phyloP scores from a whole-genome alignment of 495 filamentous ascomycete genomes.

The Trichocladium antarcticum region DNA sequence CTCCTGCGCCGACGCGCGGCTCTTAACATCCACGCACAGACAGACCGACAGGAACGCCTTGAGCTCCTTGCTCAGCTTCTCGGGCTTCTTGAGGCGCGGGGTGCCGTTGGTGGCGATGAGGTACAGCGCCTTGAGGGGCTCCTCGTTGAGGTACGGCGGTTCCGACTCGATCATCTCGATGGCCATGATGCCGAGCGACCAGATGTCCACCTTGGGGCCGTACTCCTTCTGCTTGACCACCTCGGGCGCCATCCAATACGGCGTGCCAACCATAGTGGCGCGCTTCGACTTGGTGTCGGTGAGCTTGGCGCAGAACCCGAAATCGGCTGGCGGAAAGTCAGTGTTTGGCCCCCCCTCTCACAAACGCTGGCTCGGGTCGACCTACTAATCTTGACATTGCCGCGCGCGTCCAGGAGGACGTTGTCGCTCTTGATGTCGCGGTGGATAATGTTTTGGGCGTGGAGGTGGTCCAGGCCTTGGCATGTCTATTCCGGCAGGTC shows the following conservation, averaged over 20 bases:
- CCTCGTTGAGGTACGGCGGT: conserved; percentile 94
- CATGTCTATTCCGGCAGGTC: conserved; percentile 57
- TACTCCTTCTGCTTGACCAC: conserved; percentile 99
- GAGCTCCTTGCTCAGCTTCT: conserved; percentile 91
- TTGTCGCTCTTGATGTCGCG: conserved; percentile 99
- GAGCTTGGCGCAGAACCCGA: conserved; percentile 97
- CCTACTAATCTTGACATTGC: conserved; percentile 97
- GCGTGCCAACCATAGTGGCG: conserved; percentile 97
- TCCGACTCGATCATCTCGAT: conserved; percentile 99
- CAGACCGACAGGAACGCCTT: conserved; percentile 93
- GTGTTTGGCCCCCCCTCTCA: no score
- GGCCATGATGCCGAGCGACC: conserved; percentile 98
- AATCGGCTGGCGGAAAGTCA: conserved; percentile 59
- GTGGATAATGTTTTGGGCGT: conserved; percentile 93
- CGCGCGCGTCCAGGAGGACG: conserved; percentile 82
- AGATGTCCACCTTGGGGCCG: conserved; percentile 95
- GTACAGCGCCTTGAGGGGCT: conserved; percentile 92
- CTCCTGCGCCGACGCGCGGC: conserved; percentile 80
- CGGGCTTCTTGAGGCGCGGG: conserved; percentile 89
- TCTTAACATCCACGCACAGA: conserved; percentile 91
- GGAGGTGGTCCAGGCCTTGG: conserved; percentile 85
- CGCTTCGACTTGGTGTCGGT: conserved; percentile 95
- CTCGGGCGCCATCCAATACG: conserved; percentile 99
- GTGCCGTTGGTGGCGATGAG: conserved; percentile 97
- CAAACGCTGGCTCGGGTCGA: conserved; percentile 4